phyloP scores from a whole-genome alignment of 2,329 filamentous ascomycete species.

The Pseudogymnoascus sp. region DNA sequence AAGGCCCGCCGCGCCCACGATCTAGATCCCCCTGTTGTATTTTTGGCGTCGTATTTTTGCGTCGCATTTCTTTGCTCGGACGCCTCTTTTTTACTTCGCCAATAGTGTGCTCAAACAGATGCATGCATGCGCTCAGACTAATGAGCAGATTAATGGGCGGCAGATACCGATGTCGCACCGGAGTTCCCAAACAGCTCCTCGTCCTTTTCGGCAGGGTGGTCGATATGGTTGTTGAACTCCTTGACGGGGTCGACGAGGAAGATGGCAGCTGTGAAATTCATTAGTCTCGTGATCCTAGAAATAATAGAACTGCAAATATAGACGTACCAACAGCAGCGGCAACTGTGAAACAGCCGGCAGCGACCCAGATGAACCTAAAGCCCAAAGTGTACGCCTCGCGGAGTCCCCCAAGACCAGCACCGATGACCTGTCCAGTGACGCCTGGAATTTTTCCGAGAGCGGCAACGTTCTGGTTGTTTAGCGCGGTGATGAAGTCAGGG shows the following conservation, averaged over 20 bases:
- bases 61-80: not conserved
- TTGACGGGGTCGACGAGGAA: slow-evolving; percentile 30
- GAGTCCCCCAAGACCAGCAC: slow-evolving; percentile 22
- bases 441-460: slow-evolving; percentile 25
- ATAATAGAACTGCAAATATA: not conserved
- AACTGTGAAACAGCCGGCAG: slow-evolving; percentile 25
- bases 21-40: not conserved
- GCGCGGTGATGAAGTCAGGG: slow-evolving; percentile 23
- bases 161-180: not conserved
- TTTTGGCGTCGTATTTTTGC: not conserved
- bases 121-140: not conserved
- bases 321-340: slow-evolving; percentile 10
- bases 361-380: slow-evolving; percentile 31
- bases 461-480: slow-evolving; percentile 24
- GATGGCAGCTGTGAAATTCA: slow-evolving; percentile 12
- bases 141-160: not conserved
- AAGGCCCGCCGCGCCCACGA: not conserved
- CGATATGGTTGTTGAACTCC: slow-evolving; percentile 34
- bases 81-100: not conserved
- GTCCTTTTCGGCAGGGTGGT: slow-evolving; percentile 31
- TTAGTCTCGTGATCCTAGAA: slow-evolving; percentile 15
- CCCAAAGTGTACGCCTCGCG: slow-evolving; percentile 25
- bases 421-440: slow-evolving; percentile 26
- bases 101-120: not conserved
- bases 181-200: slow-evolving; percentile 18